Conservation (phyloP, 352 stramenopile species). For the Pythium sp. region DNA sequence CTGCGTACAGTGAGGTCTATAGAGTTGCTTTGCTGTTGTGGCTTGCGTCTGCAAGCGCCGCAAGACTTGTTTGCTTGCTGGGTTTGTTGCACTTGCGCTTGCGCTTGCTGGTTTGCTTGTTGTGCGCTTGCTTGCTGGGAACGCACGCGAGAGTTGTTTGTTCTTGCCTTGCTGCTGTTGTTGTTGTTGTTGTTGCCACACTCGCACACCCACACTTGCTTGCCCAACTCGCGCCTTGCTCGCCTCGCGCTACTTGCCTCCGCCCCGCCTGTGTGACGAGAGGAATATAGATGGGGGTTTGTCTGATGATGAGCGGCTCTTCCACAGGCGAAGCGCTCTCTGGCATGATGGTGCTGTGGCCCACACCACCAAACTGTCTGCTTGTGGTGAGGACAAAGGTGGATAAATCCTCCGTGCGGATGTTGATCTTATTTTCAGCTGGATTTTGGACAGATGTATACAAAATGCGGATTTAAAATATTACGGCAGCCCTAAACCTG, state of each 20-base stretch:
- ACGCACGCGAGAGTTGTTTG: neutral
- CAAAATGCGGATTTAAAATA: neutral
- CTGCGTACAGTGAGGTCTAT: neutral
- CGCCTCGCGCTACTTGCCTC: too few species aligned
- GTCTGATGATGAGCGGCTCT: constrained; percentile 3
- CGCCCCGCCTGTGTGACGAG: constrained; percentile 1
- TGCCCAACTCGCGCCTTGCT: neutral
- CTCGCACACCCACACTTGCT: neutral
- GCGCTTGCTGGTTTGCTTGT: neutral
- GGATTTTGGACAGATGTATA: neutral
- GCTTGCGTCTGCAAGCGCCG: neutral
- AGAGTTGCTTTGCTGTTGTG: neutral
- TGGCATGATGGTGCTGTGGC: neutral
- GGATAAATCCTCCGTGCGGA: neutral
- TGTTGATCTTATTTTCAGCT: neutral
- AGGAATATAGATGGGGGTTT: neutral
- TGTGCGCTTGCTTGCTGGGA: neutral
- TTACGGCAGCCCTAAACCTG: too few species aligned
- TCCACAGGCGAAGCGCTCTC: constrained; percentile 1
- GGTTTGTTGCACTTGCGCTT: neutral
- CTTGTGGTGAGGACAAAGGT: neutral
- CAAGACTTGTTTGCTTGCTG: neutral
- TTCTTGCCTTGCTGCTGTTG: neutral
- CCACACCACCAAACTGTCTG: neutral
- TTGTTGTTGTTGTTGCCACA: constrained; percentile 3